Evolutionary conservation across 345 rosid genomes (phyloP).

Genomic region (Hibiscus mutabilis): DNA sequence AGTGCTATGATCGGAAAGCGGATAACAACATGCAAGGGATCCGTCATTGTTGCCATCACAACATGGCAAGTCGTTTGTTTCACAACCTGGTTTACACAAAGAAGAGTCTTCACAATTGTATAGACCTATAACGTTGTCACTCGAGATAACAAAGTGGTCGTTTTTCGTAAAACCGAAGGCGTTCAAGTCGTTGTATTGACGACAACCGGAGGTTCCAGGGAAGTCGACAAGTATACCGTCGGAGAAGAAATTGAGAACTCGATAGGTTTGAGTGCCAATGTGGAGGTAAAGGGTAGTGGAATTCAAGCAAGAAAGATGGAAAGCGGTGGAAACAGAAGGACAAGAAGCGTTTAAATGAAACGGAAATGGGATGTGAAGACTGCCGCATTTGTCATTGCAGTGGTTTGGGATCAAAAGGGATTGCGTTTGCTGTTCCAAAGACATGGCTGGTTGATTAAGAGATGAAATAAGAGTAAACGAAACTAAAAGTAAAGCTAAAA

Average conservation of each 20-base stretch:
- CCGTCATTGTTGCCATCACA: conserved; percentile 50
- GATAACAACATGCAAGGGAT: conserved; percentile 69
- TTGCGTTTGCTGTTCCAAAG: conserved; percentile 2
- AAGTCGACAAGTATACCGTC: conserved; percentile 73
- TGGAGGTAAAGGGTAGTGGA: conserved; percentile 48
- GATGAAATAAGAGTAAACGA: conserved; percentile 25
- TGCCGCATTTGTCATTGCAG: conserved; percentile 56
- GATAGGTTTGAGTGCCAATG: conserved; percentile 36
- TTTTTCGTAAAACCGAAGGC: conserved; percentile 43
- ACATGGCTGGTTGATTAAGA: conserved; percentile 23
- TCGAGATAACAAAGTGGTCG: conserved; percentile 46
- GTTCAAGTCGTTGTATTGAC: conserved; percentile 54
- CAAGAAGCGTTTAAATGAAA: conserved; percentile 50
- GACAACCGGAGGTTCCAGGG: conserved; percentile 49
- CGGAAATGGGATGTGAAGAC: conserved; percentile 52
- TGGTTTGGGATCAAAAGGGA: conserved; percentile 17
- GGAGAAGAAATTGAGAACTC: conserved; percentile 53
- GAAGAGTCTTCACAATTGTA: conserved; percentile 88
- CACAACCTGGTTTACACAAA: conserved; percentile 60
- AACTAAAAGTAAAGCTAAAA: conserved; percentile 29
- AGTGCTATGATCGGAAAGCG: conserved; percentile 60
- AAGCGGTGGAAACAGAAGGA: conserved; percentile 29
- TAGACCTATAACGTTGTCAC: conserved; percentile 58
- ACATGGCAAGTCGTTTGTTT: conserved; percentile 49
- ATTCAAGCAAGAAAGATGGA: conserved; percentile 55